Conservation (phyloP, 345 rosid species). For the Cardamine chenopodiifolia region DNA sequence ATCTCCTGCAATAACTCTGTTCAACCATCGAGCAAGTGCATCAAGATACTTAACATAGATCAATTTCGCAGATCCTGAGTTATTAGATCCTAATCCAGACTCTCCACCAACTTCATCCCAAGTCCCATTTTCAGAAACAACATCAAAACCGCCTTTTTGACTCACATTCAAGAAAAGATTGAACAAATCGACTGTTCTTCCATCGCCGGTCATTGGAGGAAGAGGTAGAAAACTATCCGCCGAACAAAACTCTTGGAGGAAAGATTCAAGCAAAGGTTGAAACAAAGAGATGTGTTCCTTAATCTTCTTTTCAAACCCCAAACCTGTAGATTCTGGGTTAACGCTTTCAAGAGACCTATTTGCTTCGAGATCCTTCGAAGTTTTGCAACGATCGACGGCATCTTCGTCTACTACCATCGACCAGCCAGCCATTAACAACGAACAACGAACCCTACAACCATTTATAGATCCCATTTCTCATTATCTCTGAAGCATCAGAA, state of each 20-base stretch:
- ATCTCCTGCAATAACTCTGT: conserved; percentile 36
- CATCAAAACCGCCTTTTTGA: conserved; percentile 51
- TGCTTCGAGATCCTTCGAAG: conserved; percentile 26
- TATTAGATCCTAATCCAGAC: conserved; percentile 45
- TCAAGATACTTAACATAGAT: conserved; percentile 57
- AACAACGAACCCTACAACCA: conserved; percentile 46
- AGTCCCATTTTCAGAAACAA: conserved; percentile 47
- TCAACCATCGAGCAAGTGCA: conserved; percentile 53
- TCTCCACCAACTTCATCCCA: conserved; percentile 62
- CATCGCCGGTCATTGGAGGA: conserved; percentile 66
- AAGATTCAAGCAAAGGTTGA: conserved; percentile 34
- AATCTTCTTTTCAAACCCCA: conserved; percentile 19
- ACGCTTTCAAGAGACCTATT: not conserved
- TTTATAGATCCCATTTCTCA: conserved; percentile 30
- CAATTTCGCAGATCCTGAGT: conserved; percentile 47
- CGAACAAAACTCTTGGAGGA: conserved; percentile 42
- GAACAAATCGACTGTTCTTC: conserved; percentile 54
- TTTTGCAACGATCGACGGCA: conserved; percentile 34
- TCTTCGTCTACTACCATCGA: conserved; percentile 46
- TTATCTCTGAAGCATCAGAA: not conserved
- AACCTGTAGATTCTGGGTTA: conserved; percentile 18
- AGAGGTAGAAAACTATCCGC: conserved; percentile 34
- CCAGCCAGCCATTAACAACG: conserved; percentile 55
- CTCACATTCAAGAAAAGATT: conserved; percentile 54
- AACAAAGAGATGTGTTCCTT: conserved; percentile 40